These are phyloP conservation scores for Fusarium circinatum DNA, from an alignment of 2,329 filamentous ascomycete genomes.

Conservation along the genomic window DNA sequence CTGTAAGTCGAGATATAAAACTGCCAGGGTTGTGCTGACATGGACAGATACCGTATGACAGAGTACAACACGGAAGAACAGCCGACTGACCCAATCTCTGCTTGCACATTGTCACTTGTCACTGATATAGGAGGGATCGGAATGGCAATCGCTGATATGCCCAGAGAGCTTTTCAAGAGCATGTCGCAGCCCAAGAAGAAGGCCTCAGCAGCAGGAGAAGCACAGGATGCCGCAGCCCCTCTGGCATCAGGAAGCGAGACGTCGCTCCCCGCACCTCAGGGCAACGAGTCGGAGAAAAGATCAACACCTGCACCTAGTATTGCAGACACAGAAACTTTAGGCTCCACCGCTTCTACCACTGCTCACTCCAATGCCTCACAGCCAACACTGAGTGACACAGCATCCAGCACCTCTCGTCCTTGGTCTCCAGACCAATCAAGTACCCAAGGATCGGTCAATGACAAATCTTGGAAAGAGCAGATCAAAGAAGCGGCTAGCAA, in stretches of 20 bases:
- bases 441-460: slow-evolving; percentile 15
- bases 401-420: slow-evolving; percentile 31
- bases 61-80: slow-evolving; percentile 84
- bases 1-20: slow-evolving; percentile 60
- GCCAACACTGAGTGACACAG: slow-evolving; percentile 34
- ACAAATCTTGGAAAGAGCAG: slow-evolving; percentile 29
- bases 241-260: slow-evolving; percentile 12
- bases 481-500: slow-evolving; percentile 26
- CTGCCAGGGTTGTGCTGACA: slow-evolving; percentile 4
- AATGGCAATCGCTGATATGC: slow-evolving; percentile 83
- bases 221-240: slow-evolving; percentile 3
- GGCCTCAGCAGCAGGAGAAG: background rate
- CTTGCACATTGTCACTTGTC: slow-evolving; percentile 80
- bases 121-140: slow-evolving; percentile 84
- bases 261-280: background rate
- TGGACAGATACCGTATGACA: slow-evolving; percentile 58
- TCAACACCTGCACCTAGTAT: slow-evolving; percentile 9
- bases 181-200: slow-evolving; percentile 39
- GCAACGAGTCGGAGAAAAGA: slow-evolving; percentile 14
- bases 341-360: slow-evolving; percentile 3
- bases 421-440: slow-evolving; percentile 21
- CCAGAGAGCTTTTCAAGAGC: slow-evolving; percentile 64
- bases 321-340: slow-evolving; percentile 7
- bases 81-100: slow-evolving; percentile 81
- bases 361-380: slow-evolving; percentile 39